Base-by-base conservation (phyloP, 1,284 basidiomycete species). In the Stereum hirsutum region DNA sequence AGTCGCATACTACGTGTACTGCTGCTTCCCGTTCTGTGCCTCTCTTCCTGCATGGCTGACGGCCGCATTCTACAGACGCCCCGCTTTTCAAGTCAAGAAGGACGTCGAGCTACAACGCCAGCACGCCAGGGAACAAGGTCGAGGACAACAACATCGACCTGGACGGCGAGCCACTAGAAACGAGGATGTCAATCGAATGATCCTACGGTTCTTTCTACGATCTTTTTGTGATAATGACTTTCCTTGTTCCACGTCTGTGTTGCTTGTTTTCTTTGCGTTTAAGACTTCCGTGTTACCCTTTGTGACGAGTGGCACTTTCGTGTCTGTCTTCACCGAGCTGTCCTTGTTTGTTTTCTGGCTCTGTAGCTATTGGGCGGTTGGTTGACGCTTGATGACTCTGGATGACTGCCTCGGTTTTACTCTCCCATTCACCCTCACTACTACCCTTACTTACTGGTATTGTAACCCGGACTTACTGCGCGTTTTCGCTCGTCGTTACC, bases 141-240 rank as follows among this genome's bases (percentile, higher is more conserved):
- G 19, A 14, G 8, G 31, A 17, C 28, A 30, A n/a, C 24, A 34
- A 36, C 33, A n/a, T 11, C 24, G 36, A 42, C 19, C 33, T 27
- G n/a, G 41, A 42, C 7, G 15, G 10, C 19, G 31, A 24, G 15
- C 12, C 6, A 20, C 19, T 25, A 23, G 41, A 42, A 34, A 65
- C 57, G 47, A 63, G 74, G 32, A 67, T 70, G 52, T 74, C 75
- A 15, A 76, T 72, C 43, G 71, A 76, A 57, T 76, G 51, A 64
- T 48, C n/a, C n/a, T n/a, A n/a, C n/a, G n/a, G n/a, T n/a, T n/a
- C n/a, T n/a, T n/a, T n/a, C n/a, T n/a, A n/a, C n/a, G n/a, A n/a
- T n/a, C n/a, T n/a, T n/a, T n/a, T n/a, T n/a, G 11, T 17, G 23
- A 31, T 15, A 12, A 31, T 11, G 21, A 4, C 21, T 5, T 35